phyloP scores from a whole-genome alignment of 2,329 filamentous ascomycete genomes.

The Curvularia hawaiiensis region DNA sequence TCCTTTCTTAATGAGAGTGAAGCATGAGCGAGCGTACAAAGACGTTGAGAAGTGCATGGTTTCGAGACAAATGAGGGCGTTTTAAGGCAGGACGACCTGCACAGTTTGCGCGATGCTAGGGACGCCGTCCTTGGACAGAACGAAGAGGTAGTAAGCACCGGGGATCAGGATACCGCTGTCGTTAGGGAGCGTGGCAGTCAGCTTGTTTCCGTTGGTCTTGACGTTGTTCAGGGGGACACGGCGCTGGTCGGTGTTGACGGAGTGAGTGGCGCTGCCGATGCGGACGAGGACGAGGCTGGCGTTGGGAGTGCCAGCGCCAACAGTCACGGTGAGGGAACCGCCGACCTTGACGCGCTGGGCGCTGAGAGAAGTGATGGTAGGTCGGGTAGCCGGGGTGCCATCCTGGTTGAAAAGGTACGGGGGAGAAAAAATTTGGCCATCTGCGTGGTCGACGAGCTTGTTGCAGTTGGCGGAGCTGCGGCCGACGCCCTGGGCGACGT shows the following conservation, averaged over 20 bases:
- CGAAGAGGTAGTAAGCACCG: constrained; percentile 35
- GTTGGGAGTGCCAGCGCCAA: constrained; percentile 11
- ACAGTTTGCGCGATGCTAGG: constrained; percentile 31
- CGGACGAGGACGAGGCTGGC: constrained; percentile 26
- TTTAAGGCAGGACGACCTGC: constrained; percentile 22
- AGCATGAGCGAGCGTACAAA: too few relatives aligned
- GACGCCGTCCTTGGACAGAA: constrained; percentile 23
- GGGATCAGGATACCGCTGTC: constrained; percentile 32
- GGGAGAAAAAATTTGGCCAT: constrained; percentile 36
- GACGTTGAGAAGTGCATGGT: neutral
- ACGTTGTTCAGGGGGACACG: constrained; percentile 27
- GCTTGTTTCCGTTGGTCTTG: constrained; percentile 7
- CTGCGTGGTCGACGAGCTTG: constrained; percentile 35
- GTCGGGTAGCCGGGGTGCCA: constrained; percentile 26
- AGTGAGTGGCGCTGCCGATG: constrained; percentile 37
- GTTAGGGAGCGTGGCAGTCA: constrained; percentile 26
- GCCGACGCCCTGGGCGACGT: constrained; percentile 20
- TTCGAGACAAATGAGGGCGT: neutral
- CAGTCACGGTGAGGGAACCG: constrained; percentile 20
- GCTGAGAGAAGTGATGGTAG: constrained; percentile 21
- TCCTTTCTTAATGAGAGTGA: neutral
- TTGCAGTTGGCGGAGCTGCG: constrained; percentile 32
- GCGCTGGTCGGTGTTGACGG: constrained; percentile 37
- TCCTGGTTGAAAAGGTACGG: constrained; percentile 37
- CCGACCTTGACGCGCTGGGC: constrained; percentile 27